Conservation (phyloP, 441 rosid species). For the Populus hybrid region DNA sequence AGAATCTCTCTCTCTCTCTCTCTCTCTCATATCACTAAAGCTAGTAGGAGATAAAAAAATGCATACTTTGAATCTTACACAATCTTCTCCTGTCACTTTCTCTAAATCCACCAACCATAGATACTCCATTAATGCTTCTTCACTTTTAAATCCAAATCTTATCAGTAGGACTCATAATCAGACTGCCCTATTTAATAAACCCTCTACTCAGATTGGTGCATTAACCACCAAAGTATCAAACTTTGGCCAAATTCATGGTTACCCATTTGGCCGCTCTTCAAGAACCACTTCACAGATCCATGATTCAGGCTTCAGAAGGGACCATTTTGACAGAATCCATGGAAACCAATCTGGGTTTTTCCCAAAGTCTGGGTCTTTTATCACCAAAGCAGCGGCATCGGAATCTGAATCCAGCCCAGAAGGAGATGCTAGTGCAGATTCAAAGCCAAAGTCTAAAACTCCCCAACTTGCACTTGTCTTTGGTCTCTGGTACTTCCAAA, state of each 20-base stretch:
- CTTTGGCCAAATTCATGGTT: slow-evolving; percentile 21
- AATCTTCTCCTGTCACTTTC: slow-evolving; percentile 38
- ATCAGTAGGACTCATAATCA: slow-evolving; percentile 29
- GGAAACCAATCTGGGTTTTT: slow-evolving; percentile 24
- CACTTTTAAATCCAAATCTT: slow-evolving; percentile 33
- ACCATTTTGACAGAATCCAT: slow-evolving; percentile 17
- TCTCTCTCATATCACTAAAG: background rate
- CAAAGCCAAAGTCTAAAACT: slow-evolving; percentile 40
- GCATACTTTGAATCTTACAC: slow-evolving; percentile 39
- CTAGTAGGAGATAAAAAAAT: slow-evolving; percentile 14
- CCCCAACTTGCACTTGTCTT: slow-evolving; percentile 67
- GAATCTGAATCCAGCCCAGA: slow-evolving; percentile 47
- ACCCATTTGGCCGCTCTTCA: slow-evolving; percentile 38
- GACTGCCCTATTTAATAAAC: slow-evolving; percentile 29
- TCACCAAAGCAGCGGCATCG: slow-evolving; percentile 38
- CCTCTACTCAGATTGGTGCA: slow-evolving; percentile 12
- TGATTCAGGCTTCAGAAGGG: slow-evolving; percentile 25
- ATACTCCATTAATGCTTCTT: slow-evolving; percentile 30
- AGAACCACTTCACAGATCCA: slow-evolving; percentile 34
- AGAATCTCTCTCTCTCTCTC: slow-evolving; percentile 15
- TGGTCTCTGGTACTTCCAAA: slow-evolving; percentile 90
- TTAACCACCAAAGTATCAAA: slow-evolving; percentile 13
- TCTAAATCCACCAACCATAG: slow-evolving; percentile 28
- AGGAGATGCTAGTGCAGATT: slow-evolving; percentile 29
- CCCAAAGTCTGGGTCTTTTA: slow-evolving; percentile 32